phyloP scores from a whole-genome alignment of 1,139 yeast genomes.

The Hyphopichia fennica region DNA sequence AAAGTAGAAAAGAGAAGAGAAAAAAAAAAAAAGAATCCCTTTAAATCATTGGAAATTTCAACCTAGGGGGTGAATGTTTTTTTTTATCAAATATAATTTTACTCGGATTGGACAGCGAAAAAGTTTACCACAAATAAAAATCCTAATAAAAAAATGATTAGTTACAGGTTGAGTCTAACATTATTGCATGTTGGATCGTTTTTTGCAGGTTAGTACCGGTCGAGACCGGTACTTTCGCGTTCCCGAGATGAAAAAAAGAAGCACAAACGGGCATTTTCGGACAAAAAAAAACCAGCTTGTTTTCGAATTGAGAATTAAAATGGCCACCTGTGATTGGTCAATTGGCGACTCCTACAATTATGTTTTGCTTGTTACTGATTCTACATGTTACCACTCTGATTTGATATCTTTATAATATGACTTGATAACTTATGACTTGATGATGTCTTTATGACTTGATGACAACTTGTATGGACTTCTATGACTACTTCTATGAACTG shows the following conservation, averaged over 20 bases:
- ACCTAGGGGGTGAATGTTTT: background rate
- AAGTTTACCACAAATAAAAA: background rate
- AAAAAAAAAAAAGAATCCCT: conserved; percentile 1
- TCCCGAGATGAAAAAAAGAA: background rate
- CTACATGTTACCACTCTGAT: too few species aligned
- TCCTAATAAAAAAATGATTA: too few species aligned
- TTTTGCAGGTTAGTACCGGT: background rate
- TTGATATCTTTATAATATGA: too few species aligned
- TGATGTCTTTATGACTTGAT: too few species aligned
- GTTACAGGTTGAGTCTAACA: background rate
- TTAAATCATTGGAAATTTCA: conserved; percentile 3
- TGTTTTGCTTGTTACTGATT: too few species aligned
- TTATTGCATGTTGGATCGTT: background rate
- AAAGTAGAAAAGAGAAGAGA: conserved; percentile 3
- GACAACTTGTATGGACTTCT: too few species aligned
- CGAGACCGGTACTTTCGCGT: background rate
- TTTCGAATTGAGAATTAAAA: too few species aligned
- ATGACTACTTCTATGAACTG: too few species aligned
- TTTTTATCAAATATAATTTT: background rate
- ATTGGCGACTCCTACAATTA: too few species aligned
- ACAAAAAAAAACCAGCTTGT: too few species aligned
- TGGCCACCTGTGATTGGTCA: conserved; percentile 4
- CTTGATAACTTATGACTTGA: too few species aligned
- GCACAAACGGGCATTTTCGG: conserved; percentile 7
- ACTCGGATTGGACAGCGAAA: background rate